These are phyloP conservation scores for Phylloporus scabripes DNA, from an alignment of 768 basidiomycete species.

Conservation along the genomic window DNA sequence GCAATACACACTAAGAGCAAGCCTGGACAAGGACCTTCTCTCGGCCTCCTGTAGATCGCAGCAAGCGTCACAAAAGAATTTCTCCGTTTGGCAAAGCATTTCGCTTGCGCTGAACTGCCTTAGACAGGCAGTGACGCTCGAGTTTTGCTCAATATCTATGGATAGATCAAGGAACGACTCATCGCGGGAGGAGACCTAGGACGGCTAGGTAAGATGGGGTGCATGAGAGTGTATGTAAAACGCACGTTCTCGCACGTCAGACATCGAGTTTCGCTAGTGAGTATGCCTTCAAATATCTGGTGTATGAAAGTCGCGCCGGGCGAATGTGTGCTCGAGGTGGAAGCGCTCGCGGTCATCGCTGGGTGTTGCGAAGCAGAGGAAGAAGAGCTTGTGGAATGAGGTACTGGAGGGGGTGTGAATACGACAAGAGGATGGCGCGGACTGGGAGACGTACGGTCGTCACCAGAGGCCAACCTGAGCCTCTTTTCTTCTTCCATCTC, in stretches of 20 bases:
- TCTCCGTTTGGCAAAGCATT: constrained; percentile 97
- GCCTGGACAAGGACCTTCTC: constrained; percentile 54
- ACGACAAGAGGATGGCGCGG: constrained; percentile 4
- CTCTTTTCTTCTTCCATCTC: constrained; percentile 77
- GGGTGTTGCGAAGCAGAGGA: constrained; percentile 41
- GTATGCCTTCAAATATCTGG: constrained; percentile 83
- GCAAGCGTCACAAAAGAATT: constrained; percentile 97
- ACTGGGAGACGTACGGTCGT: constrained; percentile 54
- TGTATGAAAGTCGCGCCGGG: constrained; percentile 77
- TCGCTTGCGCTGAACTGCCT: constrained; percentile 96
- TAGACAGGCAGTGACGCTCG: constrained; percentile 92
- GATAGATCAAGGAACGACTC: constrained; percentile 98
- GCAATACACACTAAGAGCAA: constrained; percentile 1
- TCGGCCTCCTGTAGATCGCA: constrained; percentile 97
- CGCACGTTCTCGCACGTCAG: constrained; percentile 94
- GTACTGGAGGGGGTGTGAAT: constrained; percentile 38
- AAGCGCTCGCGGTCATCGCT: constrained; percentile 38
- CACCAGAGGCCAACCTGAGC: constrained; percentile 40
- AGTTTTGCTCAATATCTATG: constrained; percentile 98
- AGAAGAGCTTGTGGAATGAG: constrained; percentile 54
- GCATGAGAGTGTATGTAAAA: constrained; percentile 10
- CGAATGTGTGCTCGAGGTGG: constrained; percentile 43
- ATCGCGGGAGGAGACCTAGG: constrained; percentile 83
- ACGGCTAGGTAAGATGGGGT: constrained; percentile 9
- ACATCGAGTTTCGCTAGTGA: constrained; percentile 97